Evolutionary conservation across 129 eudicot genomes (phyloP), one percentile per base, ranked within the genome.

Genomic region (Flaveria ramosissima): DNA sequence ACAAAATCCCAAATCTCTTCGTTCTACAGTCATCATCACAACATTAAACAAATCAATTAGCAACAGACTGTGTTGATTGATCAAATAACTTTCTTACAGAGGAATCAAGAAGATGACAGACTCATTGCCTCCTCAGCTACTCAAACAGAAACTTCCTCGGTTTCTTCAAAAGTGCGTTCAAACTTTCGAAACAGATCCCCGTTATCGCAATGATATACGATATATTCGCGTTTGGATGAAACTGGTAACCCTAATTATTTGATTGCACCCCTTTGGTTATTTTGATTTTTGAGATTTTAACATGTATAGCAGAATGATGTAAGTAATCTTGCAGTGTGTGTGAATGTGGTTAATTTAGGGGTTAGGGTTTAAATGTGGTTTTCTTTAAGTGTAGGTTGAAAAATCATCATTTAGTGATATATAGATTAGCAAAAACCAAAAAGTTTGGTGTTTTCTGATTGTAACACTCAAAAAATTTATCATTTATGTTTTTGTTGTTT

Each of bases 181-280:
- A 72, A 85, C 91, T 19, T 90, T 93, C 79, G 70, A 84, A 21
- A 69, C 72, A 8, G 97, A 93, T 74, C 83, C 77, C 23, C 90
- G 93, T 41, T 93, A 90, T 85, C 42, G 82, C 21, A 89, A 91
- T 47, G 97, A 93, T 72, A 47, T 85, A 43, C 92, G 98, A 10
- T 90, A 88, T 81, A 81, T 93, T 84, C 98, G 93, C 12, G 91
- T 93, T 64, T 93, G 97, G 98, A 79, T 90, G 76, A 86, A 90
- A 84, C 74, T 93, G 98, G 98, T 93, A 84, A 77, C 43, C 61
- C 68, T 46, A 59, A 16, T 17, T 13, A 30, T 57, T 48, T 48
- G 42, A 47, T 57, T 50, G 70, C 32, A 10, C 30, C 9, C 19
- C 0, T 47, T 67, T 68, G 20, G 56, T 59, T 51, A 48, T 43